Base-by-base conservation (phyloP, 225 moss, liverwort and hornwort genomes). In the Sphagnum tenellum region DNA sequence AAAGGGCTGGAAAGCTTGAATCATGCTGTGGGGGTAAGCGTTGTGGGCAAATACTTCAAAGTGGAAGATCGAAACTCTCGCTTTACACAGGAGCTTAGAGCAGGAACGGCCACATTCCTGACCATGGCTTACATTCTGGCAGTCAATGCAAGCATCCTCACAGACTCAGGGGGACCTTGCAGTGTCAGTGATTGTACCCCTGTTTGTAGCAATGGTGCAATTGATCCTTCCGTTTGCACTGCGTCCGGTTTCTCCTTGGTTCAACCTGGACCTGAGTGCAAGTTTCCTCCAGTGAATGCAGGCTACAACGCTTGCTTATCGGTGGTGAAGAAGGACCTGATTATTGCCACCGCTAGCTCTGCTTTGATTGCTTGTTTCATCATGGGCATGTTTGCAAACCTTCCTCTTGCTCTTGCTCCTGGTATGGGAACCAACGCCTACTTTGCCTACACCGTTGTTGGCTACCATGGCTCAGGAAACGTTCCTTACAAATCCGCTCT, bases 341-440 rank as follows among this genome's bases (percentile, higher is more conserved):
- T 96, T 48, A 80, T 96, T 5, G 95, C 92, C 48, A 96, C 95
- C 0, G 95, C 92, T 5, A 89, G 74, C 2, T 64, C 95, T 5
- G 11, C 92, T 9, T 77, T 92, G n/a, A 96, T 96, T 2, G 89
- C 88, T 3, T 76, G 83, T 46, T 85, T 76, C 81, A 96, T 96
- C 63, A 96, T 92, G 95, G 95, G 95, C 50, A 2, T 70, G 54
- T 87, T 90, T 6, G 95, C 95, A 0, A 96, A 92, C 62, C 66
- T 96, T 11, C 95, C 95, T 0, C 70, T 96, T 0, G 95, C 86
- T 3, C 67, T 96, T 45, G 95, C 95, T 45, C 95, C 95, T 0
- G 95, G 95, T 6, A 96, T 96, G 95, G 95, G 92, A 12, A 96
- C 89, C 10, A 96, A 96, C 49, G 95, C 95, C 0, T 96, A 88